Base-by-base conservation (phyloP, 2,329 filamentous ascomycete species). In the Bipolaris sorokiniana region DNA sequence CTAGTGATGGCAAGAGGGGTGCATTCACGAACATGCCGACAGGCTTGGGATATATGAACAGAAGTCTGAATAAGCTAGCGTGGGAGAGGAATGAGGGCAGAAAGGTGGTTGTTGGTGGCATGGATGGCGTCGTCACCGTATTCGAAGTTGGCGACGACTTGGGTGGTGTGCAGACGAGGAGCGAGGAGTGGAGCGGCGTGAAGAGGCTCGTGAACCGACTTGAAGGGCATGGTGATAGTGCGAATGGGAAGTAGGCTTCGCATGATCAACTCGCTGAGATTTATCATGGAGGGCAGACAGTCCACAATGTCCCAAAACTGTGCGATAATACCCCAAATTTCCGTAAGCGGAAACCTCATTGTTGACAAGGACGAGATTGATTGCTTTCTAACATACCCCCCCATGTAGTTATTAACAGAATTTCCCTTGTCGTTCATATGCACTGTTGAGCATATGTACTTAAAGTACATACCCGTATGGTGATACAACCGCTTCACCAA, bases 21-120 rank as follows among this genome's bases (percentile, higher is more conserved):
- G 72, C 69, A 13, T 73, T 75, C 59, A 67, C 68, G 3, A 65
- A 63, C 10, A 67, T 74, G 78, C 77, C 76, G 55, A 62, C 73
- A 64, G 69, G 78, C 56, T 62, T 77, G 66, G 85, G 87, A 26
- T 86, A 91, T 75, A 83, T 94, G 68, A 90, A 89, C 56, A 90
- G 91, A 79, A 96, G 92, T 74, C 79, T 99, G 69, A 99, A 99
- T 77, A 96, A 95, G 80, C 82, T 97, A 41, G 90, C 92, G 0
- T 99, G 95, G 95, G 95, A 99, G 78, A 87, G 88, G 68, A 89
- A 87, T 42, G 93, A 97, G 73, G 96, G 95, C 47, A 90, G 90
- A 77, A 85, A 91, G 49, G 80, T 98, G 48, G 95, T 94, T 1
- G 92, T 92, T 0, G 96, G 95, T 42, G 95, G 95, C 3, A 89